Conservation (phyloP, 768 basidiomycete genomes). For the Termitomyces sp. region DNA sequence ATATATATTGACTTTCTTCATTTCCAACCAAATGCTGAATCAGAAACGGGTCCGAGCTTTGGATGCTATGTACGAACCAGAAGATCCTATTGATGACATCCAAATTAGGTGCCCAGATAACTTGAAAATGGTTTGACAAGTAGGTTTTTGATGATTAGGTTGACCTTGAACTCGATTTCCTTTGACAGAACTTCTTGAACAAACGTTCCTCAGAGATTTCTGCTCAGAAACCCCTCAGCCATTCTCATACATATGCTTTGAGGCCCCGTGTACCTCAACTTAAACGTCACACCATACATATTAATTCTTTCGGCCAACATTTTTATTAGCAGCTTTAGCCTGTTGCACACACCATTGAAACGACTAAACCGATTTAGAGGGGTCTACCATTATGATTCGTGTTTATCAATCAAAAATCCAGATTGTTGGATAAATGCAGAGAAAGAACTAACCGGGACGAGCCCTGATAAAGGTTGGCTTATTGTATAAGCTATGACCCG, state of each 20-base stretch:
- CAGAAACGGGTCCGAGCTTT: constrained; percentile 15
- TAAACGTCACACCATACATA: no score
- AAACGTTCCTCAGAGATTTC: no score
- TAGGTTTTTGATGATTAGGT: background rate
- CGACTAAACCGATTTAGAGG: no score
- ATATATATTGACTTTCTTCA: background rate
- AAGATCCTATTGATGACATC: background rate
- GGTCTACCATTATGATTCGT: constrained; percentile 20
- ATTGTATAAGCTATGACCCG: constrained; percentile 85
- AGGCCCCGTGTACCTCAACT: no score
- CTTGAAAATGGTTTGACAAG: background rate
- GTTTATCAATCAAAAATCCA: constrained; percentile 24
- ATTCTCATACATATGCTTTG: no score
- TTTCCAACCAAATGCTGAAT: background rate
- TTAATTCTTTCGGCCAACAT: no score
- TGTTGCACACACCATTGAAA: no score
- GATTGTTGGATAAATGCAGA: constrained; percentile 32
- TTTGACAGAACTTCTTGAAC: no score
- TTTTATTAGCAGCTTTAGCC: no score
- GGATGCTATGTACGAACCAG: constrained; percentile 7
- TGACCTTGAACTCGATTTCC: no score
- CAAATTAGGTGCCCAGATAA: no score
- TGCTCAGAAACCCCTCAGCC: no score
- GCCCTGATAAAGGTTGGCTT: constrained; percentile 72
- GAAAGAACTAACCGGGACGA: constrained; percentile 26